Percentiles rank a stretch among this genome's conserved stretches.
Conservation (phyloP, 441 rosid species). For the Brassica balearica region DNA sequence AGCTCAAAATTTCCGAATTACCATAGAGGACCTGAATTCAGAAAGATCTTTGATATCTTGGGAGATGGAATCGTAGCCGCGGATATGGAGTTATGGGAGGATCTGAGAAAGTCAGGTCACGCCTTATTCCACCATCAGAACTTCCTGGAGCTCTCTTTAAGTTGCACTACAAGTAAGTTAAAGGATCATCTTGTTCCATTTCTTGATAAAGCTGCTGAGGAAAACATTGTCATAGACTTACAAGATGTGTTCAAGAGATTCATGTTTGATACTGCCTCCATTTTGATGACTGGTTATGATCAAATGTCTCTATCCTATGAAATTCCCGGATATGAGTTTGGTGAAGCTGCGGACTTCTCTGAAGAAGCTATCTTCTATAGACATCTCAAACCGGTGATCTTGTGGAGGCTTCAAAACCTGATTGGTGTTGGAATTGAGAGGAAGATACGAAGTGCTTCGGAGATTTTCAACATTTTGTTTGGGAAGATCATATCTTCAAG, state of each 20-base stretch:
- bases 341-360: slow-evolving; percentile 31
- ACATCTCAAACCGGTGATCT: slow-evolving; percentile 21
- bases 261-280: slow-evolving; percentile 50
- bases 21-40: slow-evolving; percentile 56
- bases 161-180: slow-evolving; percentile 39
- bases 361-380: slow-evolving; percentile 29
- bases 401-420: slow-evolving; percentile 39
- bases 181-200: slow-evolving; percentile 41
- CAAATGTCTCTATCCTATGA: slow-evolving; percentile 41
- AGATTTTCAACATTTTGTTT: not conserved
- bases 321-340: slow-evolving; percentile 27
- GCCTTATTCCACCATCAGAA: slow-evolving; percentile 39
- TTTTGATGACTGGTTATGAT: slow-evolving; percentile 47
- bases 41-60: slow-evolving; percentile 51
- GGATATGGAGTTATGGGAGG: slow-evolving; percentile 50
- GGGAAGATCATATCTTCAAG: not conserved
- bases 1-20: slow-evolving; percentile 46
- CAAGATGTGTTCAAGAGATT: slow-evolving; percentile 48
- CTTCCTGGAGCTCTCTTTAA: slow-evolving; percentile 44
- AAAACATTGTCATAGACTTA: slow-evolving; percentile 23
- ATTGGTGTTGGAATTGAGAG: slow-evolving; percentile 30
- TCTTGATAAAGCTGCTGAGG: slow-evolving; percentile 34
- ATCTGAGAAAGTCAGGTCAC: slow-evolving; percentile 48
- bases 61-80: slow-evolving; percentile 55
- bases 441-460: slow-evolving; percentile 5